A percentile compares a stretch with the other conserved stretches of the same genome.
Conservation (phyloP, 75 land plant species). For the Chamaecyparis obtusa region DNA sequence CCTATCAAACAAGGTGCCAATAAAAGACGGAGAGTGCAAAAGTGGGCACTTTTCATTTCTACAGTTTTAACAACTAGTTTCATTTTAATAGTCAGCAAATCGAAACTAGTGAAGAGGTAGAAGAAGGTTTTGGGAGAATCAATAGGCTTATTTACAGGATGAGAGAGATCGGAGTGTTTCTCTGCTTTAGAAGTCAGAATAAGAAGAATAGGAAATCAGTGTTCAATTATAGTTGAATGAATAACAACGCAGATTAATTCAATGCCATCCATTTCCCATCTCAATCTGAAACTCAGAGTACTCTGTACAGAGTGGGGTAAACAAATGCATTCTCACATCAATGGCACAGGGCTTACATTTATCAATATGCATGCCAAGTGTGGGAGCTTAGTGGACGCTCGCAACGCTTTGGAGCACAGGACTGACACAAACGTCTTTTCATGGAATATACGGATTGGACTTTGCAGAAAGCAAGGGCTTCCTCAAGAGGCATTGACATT, state of each 20-base stretch:
- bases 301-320: neutral
- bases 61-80: too few relatives aligned
- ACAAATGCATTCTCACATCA: neutral
- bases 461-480: neutral
- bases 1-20: too few relatives aligned
- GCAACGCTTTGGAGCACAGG: conserved; percentile 29
- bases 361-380: conserved; percentile 1
- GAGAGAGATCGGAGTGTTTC: neutral
- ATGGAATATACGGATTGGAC: conserved; percentile 38
- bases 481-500: conserved; percentile 2
- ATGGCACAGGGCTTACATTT: neutral
- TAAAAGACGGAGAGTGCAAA: too few relatives aligned
- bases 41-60: too few relatives aligned
- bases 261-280: neutral
- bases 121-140: too few relatives aligned
- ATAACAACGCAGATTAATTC: neutral
- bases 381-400: conserved; percentile 19
- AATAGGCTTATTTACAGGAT: neutral
- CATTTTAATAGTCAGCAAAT: neutral
- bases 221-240: neutral
- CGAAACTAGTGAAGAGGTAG: too few relatives aligned
- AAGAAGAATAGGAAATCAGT: neutral
- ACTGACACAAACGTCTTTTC: conserved; percentile 41
- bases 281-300: neutral
- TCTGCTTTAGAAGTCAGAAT: neutral